Evolutionary conservation across 495 filamentous ascomycete species (phyloP).

Genomic region (Penicillium egyptiacum): DNA sequence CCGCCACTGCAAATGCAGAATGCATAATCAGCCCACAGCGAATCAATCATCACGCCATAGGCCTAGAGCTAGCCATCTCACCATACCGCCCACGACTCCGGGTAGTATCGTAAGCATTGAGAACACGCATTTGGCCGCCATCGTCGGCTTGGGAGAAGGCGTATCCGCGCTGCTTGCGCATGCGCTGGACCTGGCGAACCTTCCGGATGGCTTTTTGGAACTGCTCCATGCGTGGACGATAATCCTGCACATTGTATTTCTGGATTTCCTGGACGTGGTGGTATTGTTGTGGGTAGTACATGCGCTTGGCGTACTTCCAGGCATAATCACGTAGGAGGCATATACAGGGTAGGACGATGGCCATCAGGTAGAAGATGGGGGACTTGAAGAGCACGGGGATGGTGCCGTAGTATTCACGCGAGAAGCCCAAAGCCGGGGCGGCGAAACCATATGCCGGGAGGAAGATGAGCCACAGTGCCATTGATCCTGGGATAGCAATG

Average conservation of each 20-base stretch:
- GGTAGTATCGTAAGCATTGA: constrained; percentile 98
- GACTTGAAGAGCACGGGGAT: constrained; percentile 76
- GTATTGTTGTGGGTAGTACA: constrained; percentile 95
- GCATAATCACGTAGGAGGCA: constrained; percentile 90
- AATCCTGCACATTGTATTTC: constrained; percentile 99
- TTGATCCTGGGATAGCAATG: constrained; percentile 90
- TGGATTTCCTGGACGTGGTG: constrained; percentile 99
- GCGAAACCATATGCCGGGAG: constrained; percentile 87
- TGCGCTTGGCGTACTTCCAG: constrained; percentile 82
- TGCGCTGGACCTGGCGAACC: constrained; percentile 96
- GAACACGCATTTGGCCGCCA: constrained; percentile 71
- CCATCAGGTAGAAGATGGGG: constrained; percentile 89
- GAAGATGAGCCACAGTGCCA: constrained; percentile 89
- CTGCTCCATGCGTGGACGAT: constrained; percentile 98
- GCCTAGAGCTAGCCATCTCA: constrained; percentile 84
- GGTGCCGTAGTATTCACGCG: constrained; percentile 80
- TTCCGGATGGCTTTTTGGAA: constrained; percentile 99
- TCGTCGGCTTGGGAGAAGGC: constrained; percentile 98
- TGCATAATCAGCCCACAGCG: constrained; percentile 16
- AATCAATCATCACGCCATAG: constrained; percentile 36
- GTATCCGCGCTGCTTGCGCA: constrained; percentile 98
- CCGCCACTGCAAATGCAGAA: constrained; percentile 14
- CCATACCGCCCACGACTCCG: constrained; percentile 87
- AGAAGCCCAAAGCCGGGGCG: constrained; percentile 81
- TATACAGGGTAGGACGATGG: constrained; percentile 71